Evolutionary conservation across 2,329 filamentous ascomycete genomes (phyloP), one percentile per base, ranked within the genome.

Genomic region (Botrytis hyacinthi): DNA sequence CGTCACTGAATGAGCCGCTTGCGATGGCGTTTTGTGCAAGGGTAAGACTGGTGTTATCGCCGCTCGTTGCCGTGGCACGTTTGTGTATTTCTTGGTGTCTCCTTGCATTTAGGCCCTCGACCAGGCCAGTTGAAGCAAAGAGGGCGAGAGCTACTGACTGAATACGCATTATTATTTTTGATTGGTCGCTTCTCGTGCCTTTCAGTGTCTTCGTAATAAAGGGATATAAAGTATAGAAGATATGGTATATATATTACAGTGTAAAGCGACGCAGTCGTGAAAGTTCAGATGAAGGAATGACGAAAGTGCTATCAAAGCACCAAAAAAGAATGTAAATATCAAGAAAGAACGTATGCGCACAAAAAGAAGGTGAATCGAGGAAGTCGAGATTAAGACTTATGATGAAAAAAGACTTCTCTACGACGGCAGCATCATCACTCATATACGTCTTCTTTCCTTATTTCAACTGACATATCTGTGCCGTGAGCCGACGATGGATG

Each of bases 1-100:
- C 77, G 73, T 77, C 74, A n/a, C 54, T 59, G 60, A 75, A 75
- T 8, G 78, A 78, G 51, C 76, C 77, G 12, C 54, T 74, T 63
- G 77, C 74, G 61, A 78, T 74, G 40, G 72, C 75, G 42, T 67
- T 29, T 46, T 61, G 44, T 48, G 70, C 59, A 40, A 75, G 40
- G 12, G 57, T 60, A 22, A 78, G 70, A 44, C 68, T 71, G 14
- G 57, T 65, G 37, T 35, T 40, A 35, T 69, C 61, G 57, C 20
- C 35, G 35, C 40, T 68, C 14, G 65, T 62, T 35, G 44, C 46
- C 14, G 54, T 69, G 18, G 62, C 60, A 18, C 60, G 73, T 29
- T 59, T 40, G 40, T 67, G 62, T 14, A 62, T 32, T n/a, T 75
- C 46, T 1, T 71, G 20, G 42, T 73, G 74, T 72, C 70, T 62